Conservation (phyloP, 257 asterid genomes). For the Anisodus tanguticus region DNA sequence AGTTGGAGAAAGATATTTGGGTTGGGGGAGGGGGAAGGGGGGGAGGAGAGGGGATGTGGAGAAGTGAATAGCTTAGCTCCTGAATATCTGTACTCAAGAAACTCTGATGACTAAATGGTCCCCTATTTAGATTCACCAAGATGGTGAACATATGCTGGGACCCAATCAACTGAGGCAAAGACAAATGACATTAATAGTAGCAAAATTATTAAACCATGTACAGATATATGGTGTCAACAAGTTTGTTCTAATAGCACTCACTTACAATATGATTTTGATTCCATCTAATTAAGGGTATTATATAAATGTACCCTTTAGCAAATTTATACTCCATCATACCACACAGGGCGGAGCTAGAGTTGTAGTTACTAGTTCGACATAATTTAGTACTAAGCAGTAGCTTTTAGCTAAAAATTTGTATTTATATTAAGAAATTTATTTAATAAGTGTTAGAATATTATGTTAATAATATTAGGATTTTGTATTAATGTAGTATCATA, state of each 20-base stretch:
- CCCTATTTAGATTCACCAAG: conserved; percentile 34
- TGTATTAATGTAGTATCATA: too few relatives aligned
- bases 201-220: not conserved
- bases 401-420: too few relatives aligned
- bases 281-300: not conserved
- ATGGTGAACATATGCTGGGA: conserved; percentile 33
- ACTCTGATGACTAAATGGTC: conserved; percentile 20
- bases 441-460: too few relatives aligned
- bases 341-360: not conserved
- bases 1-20: not conserved
- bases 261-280: not conserved
- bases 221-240: not conserved
- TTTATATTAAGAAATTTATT: too few relatives aligned
- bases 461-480: too few relatives aligned
- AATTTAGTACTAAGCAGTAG: too few relatives aligned
- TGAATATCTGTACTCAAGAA: not conserved
- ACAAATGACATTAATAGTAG: conserved; percentile 28
- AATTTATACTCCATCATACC: not conserved
- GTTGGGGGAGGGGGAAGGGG: too few relatives aligned
- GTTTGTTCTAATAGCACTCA: not conserved
- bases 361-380: too few relatives aligned
- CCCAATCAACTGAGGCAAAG: not conserved
- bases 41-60: not conserved
- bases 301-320: not conserved
- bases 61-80: conserved; percentile 25